Evolutionary conservation across 2,329 filamentous ascomycete genomes (phyloP).

Genomic region (Pseudogymnoascus pannorum): DNA sequence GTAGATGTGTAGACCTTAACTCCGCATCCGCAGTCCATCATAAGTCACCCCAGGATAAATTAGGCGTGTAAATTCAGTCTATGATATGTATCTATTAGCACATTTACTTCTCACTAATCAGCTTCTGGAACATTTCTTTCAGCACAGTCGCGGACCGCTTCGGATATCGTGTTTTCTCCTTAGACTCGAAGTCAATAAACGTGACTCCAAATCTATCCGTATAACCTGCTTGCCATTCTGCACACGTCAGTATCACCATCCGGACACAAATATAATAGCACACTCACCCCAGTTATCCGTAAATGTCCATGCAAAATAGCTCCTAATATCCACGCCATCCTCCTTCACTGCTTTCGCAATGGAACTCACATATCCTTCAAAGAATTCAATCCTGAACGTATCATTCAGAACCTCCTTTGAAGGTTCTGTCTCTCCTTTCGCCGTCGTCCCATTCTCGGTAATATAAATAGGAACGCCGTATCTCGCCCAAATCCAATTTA

Average conservation of each 20-base stretch:
- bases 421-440: conserved; percentile 76
- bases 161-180: conserved; percentile 64
- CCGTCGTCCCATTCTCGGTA: conserved; percentile 80
- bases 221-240: conserved; percentile 62
- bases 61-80: not conserved
- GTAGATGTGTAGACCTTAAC: too few relatives aligned
- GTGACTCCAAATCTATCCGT: conserved; percentile 79
- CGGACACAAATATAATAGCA: conserved; percentile 27
- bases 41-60: not conserved
- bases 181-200: conserved; percentile 73
- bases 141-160: conserved; percentile 77
- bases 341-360: conserved; percentile 64
- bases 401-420: conserved; percentile 65
- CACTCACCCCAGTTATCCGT: conserved; percentile 50
- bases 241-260: conserved; percentile 71
- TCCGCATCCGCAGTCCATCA: not conserved
- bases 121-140: conserved; percentile 60
- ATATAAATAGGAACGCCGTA: conserved; percentile 75
- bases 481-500: conserved; percentile 70
- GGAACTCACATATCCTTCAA: conserved; percentile 66
- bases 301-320: conserved; percentile 81
- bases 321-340: conserved; percentile 69
- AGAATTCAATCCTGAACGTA: conserved; percentile 75
- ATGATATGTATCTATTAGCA: not conserved
- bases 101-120: conserved; percentile 56